Conservation (phyloP, 768 basidiomycete species). For the Fistulinella prunicolor region DNA sequence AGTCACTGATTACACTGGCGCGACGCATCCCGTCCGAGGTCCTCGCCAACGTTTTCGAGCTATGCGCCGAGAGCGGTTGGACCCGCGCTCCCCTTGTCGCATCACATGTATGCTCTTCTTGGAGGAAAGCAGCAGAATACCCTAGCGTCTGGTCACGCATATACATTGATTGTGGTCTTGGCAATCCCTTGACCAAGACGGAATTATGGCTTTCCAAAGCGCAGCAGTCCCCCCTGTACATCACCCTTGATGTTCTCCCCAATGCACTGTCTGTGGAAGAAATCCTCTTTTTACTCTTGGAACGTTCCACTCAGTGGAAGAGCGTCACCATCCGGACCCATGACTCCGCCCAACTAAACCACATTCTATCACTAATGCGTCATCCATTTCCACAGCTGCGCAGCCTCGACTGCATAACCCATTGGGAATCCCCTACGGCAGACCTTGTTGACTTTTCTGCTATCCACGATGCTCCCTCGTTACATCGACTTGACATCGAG, state of each 20-base stretch:
- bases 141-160: slow-evolving; percentile 60
- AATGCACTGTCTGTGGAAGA: slow-evolving; percentile 29
- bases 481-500: slow-evolving; percentile 33
- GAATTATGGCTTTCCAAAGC: slow-evolving; percentile 52
- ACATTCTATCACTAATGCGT: slow-evolving; percentile 38
- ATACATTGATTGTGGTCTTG: slow-evolving; percentile 47
- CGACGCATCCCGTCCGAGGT: slow-evolving; percentile 55
- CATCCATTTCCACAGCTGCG: slow-evolving; percentile 37
- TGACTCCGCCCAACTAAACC: slow-evolving; percentile 37
- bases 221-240: slow-evolving; percentile 39
- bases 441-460: slow-evolving; percentile 29
- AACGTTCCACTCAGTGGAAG: slow-evolving; percentile 43
- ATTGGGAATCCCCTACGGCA: slow-evolving; percentile 25
- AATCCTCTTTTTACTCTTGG: slow-evolving; percentile 41
- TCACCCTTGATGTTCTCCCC: slow-evolving; percentile 41
- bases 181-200: slow-evolving; percentile 41
- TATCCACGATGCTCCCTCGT: slow-evolving; percentile 33
- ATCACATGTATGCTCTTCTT: slow-evolving; percentile 58
- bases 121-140: slow-evolving; percentile 50
- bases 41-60: slow-evolving; percentile 51
- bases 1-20: slow-evolving; percentile 52
- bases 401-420: slow-evolving; percentile 31
- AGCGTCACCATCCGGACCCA: slow-evolving; percentile 40
- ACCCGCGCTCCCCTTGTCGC: slow-evolving; percentile 51
- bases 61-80: slow-evolving; percentile 50